Base-by-base conservation (phyloP, 106 monocot species). In the Allium cepa region DNA sequence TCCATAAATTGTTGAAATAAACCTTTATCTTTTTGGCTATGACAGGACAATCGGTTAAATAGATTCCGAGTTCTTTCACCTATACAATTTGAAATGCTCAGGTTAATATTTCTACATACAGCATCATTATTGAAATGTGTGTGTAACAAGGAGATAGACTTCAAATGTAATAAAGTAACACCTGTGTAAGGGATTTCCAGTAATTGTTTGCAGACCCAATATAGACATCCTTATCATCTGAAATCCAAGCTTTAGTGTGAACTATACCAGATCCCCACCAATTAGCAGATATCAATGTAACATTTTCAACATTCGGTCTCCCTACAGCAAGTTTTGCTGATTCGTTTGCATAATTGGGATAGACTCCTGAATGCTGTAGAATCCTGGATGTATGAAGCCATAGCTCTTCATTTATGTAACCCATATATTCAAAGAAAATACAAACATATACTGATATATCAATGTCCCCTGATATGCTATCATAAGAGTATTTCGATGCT, bases 131-230 rank as follows among this genome's bases (percentile, higher is more conserved):
- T 22, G 22, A 22, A 22, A 22, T 22, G 22, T 22, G 22, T 22
- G 22, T 22, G 22, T 22, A 22, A 22, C 22, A 22, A 22, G 22
- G 22, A 22, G 22, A 22, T 22, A 22, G 22, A 22, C 22, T 22
- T 22, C 22, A 22, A 22, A 22, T 22, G 22, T 1, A 22, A 22
- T 22, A 22, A 22, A 22, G 22, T 1, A 63, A n/a, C 71, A 95
- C 96, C 92, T 97, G 96, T 18, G 92, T 97, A 4, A 97, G 84
- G 73, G 96, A 97, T 74, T 97, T 97, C 96, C 96, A 97, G 50
- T 97, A 91, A 68, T 92, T 96, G 67, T 96, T 97, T 17, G 92
- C 96, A 45, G 92, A 97, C 22, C 96, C 96, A 36, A 97, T 88
- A 70, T 97, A 97, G 22, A 89, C 62, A 71, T 88, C 84, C 63